Base-by-base conservation (phyloP, 2,329 filamentous ascomycete genomes). In the Mycosphaerelloides madeirae region DNA sequence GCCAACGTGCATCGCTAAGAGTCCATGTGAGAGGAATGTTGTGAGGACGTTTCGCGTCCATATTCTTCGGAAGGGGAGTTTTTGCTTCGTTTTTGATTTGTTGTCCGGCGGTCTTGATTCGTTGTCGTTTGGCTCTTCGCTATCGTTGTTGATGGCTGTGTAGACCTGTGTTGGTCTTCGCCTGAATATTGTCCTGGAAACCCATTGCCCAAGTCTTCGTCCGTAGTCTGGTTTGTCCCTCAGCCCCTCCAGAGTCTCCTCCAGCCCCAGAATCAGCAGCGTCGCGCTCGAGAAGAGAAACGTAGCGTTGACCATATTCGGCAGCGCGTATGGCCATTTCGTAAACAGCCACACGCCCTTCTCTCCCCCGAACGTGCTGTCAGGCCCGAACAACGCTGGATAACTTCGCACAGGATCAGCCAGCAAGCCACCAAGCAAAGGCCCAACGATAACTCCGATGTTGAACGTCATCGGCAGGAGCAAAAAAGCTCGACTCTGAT, bases 381-480 rank as follows among this genome's bases (percentile, higher is more conserved):
- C 74, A 3, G 77, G 73, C 0, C 80, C 82, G 57, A 88, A 87
- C 0, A 84, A 41, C 0, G 65, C 64, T 0, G 84, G 83, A 58
- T 85, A 78, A 8, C 69, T 82, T 6, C 68, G 70, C 5, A 77
- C 70, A 0, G 84, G 83, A 55, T 87, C 80, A 13, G 84, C 83
- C 20, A 88, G 68, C 38, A 85, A 63, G 20, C 84, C 84, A 33
- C 84, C 84, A 66, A 83, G 35, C 74, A 71, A 74, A 38, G 56
- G 59, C 2, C 64, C 72, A 34, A 75, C 61, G 13, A 75, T 72
- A 6, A 74, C 70, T 0, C 72, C 72, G 38, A 74, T 64, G 54
- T 86, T 86, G 65, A 85, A 83, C 38, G 81, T 84, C 76, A 88
- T 83, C 0, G 79, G 78, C 43, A 82, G 53, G 7, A 83, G 65